Evolutionary conservation across 2,329 filamentous ascomycete species (phyloP).

Genomic region (Microdochium paspali): DNA sequence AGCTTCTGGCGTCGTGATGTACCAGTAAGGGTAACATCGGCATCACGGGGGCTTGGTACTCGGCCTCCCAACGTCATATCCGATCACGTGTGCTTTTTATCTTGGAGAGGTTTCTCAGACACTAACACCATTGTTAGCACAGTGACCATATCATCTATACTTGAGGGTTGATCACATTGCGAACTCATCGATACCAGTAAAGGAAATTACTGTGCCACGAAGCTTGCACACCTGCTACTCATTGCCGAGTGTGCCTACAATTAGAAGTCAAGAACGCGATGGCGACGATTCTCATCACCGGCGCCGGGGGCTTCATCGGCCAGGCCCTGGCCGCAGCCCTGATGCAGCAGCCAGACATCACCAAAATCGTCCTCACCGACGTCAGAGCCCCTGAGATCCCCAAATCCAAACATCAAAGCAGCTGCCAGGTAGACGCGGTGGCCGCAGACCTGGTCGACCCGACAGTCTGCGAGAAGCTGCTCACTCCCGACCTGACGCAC

Average conservation of each 20-base stretch:
- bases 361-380: conserved; percentile 22
- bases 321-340: conserved; percentile 49
- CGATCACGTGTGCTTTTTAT: too few species aligned
- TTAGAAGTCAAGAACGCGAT: background rate
- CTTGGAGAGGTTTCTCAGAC: background rate
- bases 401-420: conserved; percentile 7
- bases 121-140: background rate
- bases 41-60: too few species aligned
- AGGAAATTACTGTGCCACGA: too few species aligned
- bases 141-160: too few species aligned
- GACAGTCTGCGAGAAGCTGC: conserved; percentile 15
- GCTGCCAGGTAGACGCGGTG: background rate
- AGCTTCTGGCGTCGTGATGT: too few species aligned
- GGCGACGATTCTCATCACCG: conserved; percentile 46
- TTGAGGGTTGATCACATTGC: too few species aligned
- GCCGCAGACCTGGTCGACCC: conserved; percentile 21
- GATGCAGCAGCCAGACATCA: conserved; percentile 40
- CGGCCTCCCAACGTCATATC: too few species aligned
- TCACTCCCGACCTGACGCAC: conserved; percentile 25
- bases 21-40: too few species aligned
- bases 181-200: too few species aligned
- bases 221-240: too few species aligned
- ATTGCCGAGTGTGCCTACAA: background rate
- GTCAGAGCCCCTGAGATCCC: conserved; percentile 9
- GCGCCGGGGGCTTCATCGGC: conserved; percentile 55